Evolutionary conservation across 192 early-diverging fungal genomes (phyloP), one percentile per base, ranked within the genome.

Genomic region (Backusella circina): DNA sequence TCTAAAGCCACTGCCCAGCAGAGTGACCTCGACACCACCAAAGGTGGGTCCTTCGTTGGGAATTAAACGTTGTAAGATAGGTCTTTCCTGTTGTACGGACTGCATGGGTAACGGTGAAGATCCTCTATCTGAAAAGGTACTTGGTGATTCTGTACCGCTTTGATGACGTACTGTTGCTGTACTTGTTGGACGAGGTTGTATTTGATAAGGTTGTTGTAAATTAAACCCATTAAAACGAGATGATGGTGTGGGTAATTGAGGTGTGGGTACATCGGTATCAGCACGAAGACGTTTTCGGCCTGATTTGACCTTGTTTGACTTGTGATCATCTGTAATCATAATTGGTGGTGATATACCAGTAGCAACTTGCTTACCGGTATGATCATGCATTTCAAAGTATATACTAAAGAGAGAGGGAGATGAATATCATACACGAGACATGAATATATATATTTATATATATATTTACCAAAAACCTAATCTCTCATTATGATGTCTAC

Each of bases 241-340:
- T 18, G 66, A 5, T 8, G 32, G 36, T 21, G 67, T 12, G 7
- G 65, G 23, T 38, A 36, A 21, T 68, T 68, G 67, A 16, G 67
- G 36, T 61, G 23, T 28, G 26, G 54, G 23, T 28, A 28, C 54
- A 61, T 61, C 54, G 26, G 21, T 61, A 61, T 89, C 79, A 1
- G 80, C 67, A 10, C 76, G 71, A 23, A 72, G 44, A 21, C 73
- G 65, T 44, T 81, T 81, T 28, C 80, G 51, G 7, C 76, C 73
- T 30, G 81, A 36, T 67, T 89, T 89, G 21, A 86, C 80, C 67
- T 89, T 89, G 32, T 91, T 90, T 13, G 95, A 95, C 82, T 98
- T 98, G 87, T 98, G 97, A 83, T 98, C 97, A 74, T 98, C 97
- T 5, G 97, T 98, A 78, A 98, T 97, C 90, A 97, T 91, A 47